Percentiles rank a stretch among this genome's conserved stretches.
These are phyloP conservation scores for Paraphoma chrysanthemicola DNA, from an alignment of 2,329 filamentous ascomycete genomes.

Conservation along the genomic window DNA sequence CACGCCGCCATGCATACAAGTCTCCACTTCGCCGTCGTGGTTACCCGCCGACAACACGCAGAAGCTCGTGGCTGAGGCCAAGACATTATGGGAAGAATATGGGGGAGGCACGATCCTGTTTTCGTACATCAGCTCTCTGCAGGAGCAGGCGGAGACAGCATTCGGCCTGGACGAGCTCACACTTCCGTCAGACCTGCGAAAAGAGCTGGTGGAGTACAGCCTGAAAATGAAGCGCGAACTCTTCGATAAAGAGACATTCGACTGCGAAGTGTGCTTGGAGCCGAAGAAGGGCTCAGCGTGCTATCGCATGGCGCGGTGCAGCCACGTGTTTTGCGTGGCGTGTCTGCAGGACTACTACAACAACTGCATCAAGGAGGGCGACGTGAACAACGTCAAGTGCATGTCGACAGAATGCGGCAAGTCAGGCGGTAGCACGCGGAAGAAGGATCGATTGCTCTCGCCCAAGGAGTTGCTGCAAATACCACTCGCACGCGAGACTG, in stretches of 20 bases:
- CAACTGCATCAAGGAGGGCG: conserved; percentile 83
- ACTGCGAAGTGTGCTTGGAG: conserved; percentile 88
- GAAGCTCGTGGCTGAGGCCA: conserved; percentile 56
- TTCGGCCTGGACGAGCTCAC: conserved; percentile 61
- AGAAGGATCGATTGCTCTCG: conserved; percentile 70
- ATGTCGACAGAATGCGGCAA: conserved; percentile 77
- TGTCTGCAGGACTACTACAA: conserved; percentile 93
- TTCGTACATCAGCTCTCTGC: conserved; percentile 66
- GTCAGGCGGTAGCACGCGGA: conserved; percentile 21
- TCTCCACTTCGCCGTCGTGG: conserved; percentile 62
- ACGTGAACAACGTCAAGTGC: conserved; percentile 80
- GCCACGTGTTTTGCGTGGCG: conserved; percentile 88
- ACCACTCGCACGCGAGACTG: conserved; percentile 65
- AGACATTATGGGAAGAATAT: conserved; percentile 65
- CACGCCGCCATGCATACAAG: conserved; percentile 57
- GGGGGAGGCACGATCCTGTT: conserved; percentile 64
- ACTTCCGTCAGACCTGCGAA: conserved; percentile 62
- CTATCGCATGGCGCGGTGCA: conserved; percentile 81
- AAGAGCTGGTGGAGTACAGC: conserved; percentile 79
- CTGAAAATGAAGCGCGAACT: conserved; percentile 73
- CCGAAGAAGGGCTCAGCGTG: conserved; percentile 87
- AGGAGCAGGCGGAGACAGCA: conserved; percentile 63
- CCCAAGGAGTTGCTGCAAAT: conserved; percentile 77
- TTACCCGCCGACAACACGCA: conserved; percentile 54
- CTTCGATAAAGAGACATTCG: conserved; percentile 85